Conservation (phyloP, 164 flowering plant species). For the Macadamia integrifolia region DNA sequence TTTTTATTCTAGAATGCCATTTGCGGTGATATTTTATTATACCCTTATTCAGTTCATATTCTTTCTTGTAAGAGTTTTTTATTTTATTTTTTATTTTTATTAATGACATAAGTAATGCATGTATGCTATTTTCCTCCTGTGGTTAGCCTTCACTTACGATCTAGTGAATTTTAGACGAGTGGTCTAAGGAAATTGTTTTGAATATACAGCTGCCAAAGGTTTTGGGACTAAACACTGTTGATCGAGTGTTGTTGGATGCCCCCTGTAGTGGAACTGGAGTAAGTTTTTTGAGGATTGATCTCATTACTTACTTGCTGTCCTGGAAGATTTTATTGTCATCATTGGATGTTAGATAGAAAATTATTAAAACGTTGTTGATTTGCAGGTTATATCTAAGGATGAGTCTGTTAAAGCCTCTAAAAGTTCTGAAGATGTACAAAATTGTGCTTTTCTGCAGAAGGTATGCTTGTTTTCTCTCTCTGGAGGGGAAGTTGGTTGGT, state of each 20-base stretch:
- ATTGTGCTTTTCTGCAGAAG: slow-evolving; percentile 82
- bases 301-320: background rate
- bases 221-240: slow-evolving; percentile 71
- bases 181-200: background rate
- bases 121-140: background rate
- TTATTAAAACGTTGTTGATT: background rate
- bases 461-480: slow-evolving; percentile 23
- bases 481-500: background rate
- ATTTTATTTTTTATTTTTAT: background rate
- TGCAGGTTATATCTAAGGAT: slow-evolving; percentile 95
- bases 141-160: background rate
- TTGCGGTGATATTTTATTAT: no score
- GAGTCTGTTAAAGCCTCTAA: slow-evolving; percentile 90
- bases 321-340: background rate
- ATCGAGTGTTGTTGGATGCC: slow-evolving; percentile 93
- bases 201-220: slow-evolving; percentile 72
- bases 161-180: no score
- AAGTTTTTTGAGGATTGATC: slow-evolving; percentile 17
- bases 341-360: background rate
- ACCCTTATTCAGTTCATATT: no score
- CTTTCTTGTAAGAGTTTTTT: background rate
- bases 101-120: background rate
- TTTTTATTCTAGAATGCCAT: no score
- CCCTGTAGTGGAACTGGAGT: slow-evolving; percentile 99
- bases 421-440: slow-evolving; percentile 68